Evolutionary conservation across 108 stramenopile genomes (phyloP), one percentile per base, ranked within the genome.

Genomic region (Fistulifera pelliculosa): DNA sequence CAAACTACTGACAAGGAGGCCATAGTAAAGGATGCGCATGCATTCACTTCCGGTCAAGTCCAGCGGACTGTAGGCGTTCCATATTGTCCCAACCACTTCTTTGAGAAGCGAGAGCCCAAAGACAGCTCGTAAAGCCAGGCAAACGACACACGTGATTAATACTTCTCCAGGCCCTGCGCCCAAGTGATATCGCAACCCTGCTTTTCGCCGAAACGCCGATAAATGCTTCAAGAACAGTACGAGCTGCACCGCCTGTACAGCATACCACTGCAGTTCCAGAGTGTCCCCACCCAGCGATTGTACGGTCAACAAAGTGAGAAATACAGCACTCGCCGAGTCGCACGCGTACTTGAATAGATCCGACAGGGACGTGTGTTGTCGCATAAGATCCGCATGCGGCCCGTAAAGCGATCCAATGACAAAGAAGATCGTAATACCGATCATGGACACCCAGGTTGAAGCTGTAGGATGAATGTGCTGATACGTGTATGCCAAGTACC

Each of bases 261-360:
- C 83, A 68, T 94, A 85, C 92, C 92, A 94, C 56, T 85, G 81
- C 7, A 79, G 81, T 27, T 62, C 58, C 17, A 44, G 35, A 40
- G 55, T 53, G 42, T 71, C 79, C 22, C 76, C 82, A 8, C 81
- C 85, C 65, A 88, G 62, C 61, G 80, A 83, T 53, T 94, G 87
- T 23, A 74, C 74, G 14, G 85, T 84, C 58, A 90, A 64, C 7
- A 94, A 64, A 21, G 65, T 56, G 42, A 94, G 71, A 67, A 85
- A 94, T 0, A 94, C 88, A 1, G 92, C 87, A 27, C 80, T 68
- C 31, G 71, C 70, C 61, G 78, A 86, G 63, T 87, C 86, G 63
- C 82, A 85, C 39, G 71, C 70, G 54, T 94, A 90, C 57, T 94
- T 90, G 76, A 94, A 94, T 15, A 90, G 69, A 53, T 90, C 92